Base-by-base conservation (phyloP, 257 asterid genomes). In the Gentiana dahurica region DNA sequence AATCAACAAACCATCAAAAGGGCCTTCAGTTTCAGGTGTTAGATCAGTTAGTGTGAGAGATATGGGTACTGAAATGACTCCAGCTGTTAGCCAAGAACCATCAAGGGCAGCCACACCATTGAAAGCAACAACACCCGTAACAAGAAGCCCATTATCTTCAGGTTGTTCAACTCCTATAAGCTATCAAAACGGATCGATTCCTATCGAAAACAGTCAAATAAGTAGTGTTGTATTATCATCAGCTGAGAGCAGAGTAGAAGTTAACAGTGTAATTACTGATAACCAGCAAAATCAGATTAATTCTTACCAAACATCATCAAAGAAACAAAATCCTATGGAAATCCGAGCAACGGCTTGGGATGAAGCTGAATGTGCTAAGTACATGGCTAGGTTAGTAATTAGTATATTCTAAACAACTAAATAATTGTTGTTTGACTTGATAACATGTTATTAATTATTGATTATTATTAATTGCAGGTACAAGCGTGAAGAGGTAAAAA, bases 21-120 rank as follows among this genome's bases (percentile, higher is more conserved):
- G 80, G 56, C 46, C 46, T 41, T 68, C 93, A 37, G 63, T 61
- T 45, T 59, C 90, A 6, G 76, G 45, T 24, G 84, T 78, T 66
- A 68, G 92, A 53, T 80, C 89, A 3, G 68, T 91, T 7, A 85
- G 89, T 50, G 79, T 91, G 68, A 79, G 98, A 73, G 98, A 91
- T 58, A 91, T 87, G 94, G 97, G 98, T 47, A 91, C 98, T 0
- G 98, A 87, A 57, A 91, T 91, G 98, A 91, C 98, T 0, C 97
- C 98, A 1, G 75, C 78, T 53, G 95, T 82, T 0, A 91, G 98
- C 73, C 90, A 83, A 62, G 97, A 87, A 59, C 97, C 96, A 1
- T 91, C 98, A 5, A 76, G 98, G 69, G 68, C 98, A 1, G 93
- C 90, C 5, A 91, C 98, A 0, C 98, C 98, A 0, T 70, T 91